Conservation (phyloP, 78 protist species). For the Speleostelium caveatum region DNA sequence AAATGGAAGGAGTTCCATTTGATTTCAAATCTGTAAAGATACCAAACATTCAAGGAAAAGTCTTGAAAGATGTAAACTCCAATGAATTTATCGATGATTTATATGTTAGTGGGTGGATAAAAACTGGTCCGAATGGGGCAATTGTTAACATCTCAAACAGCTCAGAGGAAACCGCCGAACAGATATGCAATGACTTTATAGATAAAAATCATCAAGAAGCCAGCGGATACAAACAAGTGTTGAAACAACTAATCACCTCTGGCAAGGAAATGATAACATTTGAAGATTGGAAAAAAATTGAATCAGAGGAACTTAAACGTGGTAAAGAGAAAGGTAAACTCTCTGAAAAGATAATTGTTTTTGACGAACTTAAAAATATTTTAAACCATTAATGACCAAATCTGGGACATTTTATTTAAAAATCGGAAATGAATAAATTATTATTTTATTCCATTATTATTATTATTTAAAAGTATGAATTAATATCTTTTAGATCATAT, state of each 20-base stretch:
- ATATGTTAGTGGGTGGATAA: slow-evolving; percentile 82
- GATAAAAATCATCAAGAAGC: not conserved
- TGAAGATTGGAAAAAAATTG: slow-evolving; percentile 66
- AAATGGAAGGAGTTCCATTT: slow-evolving; percentile 51
- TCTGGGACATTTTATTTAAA: not conserved
- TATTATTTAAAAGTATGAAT: not conserved
- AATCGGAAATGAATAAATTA: not conserved
- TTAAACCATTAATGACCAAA: not conserved
- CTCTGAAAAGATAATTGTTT: slow-evolving; percentile 56
- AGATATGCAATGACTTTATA: slow-evolving; percentile 20
- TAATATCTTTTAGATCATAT: slow-evolving; percentile 24
- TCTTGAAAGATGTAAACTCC: not conserved
- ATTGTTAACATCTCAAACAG: slow-evolving; percentile 30
- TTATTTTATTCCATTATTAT: not conserved
- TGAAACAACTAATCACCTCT: not conserved
- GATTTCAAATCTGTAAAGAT: slow-evolving; percentile 44
- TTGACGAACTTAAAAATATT: slow-evolving; percentile 66
- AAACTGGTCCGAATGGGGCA: slow-evolving; percentile 72
- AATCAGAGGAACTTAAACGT: slow-evolving; percentile 48
- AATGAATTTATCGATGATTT: slow-evolving; percentile 20
- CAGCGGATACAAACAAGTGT: not conserved
- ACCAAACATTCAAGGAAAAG: slow-evolving; percentile 48
- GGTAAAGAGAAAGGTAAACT: slow-evolving; percentile 69
- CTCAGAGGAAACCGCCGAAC: slow-evolving; percentile 56
- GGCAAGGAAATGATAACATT: slow-evolving; percentile 16